Base-by-base conservation (phyloP, 768 basidiomycete species). In the Hydnomerulius pinastri region DNA sequence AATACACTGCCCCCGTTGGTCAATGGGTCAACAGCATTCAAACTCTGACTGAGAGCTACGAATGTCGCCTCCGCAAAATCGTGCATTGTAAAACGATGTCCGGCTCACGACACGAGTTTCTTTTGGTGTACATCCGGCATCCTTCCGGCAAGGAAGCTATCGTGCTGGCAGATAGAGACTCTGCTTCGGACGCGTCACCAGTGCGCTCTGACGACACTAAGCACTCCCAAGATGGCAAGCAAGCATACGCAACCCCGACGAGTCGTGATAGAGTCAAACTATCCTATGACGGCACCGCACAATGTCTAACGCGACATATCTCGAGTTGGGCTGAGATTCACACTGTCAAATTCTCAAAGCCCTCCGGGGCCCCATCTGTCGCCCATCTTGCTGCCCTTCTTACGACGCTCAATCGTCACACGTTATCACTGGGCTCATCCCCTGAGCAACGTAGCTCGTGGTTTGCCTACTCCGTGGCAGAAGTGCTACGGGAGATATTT, bases 401-500 rank as follows among this genome's bases (percentile, higher is more conserved):
- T 2, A 18, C 36, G 25, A 44, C 35, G 6, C 12, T 49, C 8
- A 43, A 38, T 37, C 38, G 32, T 15, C 51, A 53, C 12, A 12
- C 7, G 13, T 15, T 30, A 4, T 9, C 48, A 7, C 24, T 32
- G 3, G 33, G 33, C 1, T 23, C 25, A 5, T 43, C 47, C 9
- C 25, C 3, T 0, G 50, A 50, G 27, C 15, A 29, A 17, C 23
- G 20, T 35, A 39, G 53, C 20, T 47, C 53, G 25, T 58, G 56
- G 53, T 55, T 55, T 20, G 50, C 43, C 21, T 60, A 55, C 27
- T 47, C 52, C 13, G 56, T 46, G 18, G 40, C 25, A 23, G 53
- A 55, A 24, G 51, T 58, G 32, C 35, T 53, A 23, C 32, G 30
- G 32, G 53, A 53, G 32, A 35, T 53, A 18, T 58, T 58, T 29